Evolutionary conservation across 2,329 filamentous ascomycete genomes (phyloP).

Genomic region (Cladosporium sp.): DNA sequence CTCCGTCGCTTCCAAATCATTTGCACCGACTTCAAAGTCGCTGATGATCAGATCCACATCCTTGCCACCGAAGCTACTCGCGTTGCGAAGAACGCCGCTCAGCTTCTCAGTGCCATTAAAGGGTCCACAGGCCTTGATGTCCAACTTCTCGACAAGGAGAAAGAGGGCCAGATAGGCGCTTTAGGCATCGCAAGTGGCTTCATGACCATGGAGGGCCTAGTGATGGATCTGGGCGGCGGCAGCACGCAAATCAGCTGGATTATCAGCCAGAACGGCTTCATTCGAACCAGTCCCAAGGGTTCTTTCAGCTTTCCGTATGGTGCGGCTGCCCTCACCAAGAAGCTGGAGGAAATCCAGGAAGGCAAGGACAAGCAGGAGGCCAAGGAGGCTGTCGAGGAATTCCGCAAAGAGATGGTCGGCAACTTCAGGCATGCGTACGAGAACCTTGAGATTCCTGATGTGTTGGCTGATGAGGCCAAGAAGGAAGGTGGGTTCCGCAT

Average conservation of each 20-base stretch:
- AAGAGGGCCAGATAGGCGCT: conserved; percentile 60
- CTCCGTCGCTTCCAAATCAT: conserved; percentile 68
- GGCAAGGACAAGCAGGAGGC: conserved; percentile 26
- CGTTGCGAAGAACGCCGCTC: conserved; percentile 67
- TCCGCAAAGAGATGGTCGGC: conserved; percentile 24
- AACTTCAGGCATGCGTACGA: conserved; percentile 31
- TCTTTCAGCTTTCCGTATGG: conserved; percentile 67
- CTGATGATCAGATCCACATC: conserved; percentile 60
- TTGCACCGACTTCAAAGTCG: conserved; percentile 68
- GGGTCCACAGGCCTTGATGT: conserved; percentile 63
- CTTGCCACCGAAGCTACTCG: conserved; percentile 89
- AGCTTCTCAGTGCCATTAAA: conserved; percentile 59
- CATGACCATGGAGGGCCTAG: conserved; percentile 64
- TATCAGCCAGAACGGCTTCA: conserved; percentile 44
- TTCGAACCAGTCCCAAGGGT: conserved; percentile 50
- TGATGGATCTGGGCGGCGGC: conserved; percentile 82
- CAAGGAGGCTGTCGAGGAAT: conserved; percentile 33
- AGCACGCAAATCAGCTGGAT: conserved; percentile 69
- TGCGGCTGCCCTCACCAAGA: conserved; percentile 51
- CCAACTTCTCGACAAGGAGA: conserved; percentile 68
- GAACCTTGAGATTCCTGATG: conserved; percentile 52
- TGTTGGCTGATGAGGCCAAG: conserved; percentile 43
- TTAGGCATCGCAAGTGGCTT: conserved; percentile 78
- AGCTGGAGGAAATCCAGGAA: conserved; percentile 26
- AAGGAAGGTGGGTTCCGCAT: conserved; percentile 57